A percentile compares a stretch with the other conserved stretches of the same genome.
Conservation (phyloP, 495 filamentous ascomycete genomes). For the Penicillium tannophilum region DNA sequence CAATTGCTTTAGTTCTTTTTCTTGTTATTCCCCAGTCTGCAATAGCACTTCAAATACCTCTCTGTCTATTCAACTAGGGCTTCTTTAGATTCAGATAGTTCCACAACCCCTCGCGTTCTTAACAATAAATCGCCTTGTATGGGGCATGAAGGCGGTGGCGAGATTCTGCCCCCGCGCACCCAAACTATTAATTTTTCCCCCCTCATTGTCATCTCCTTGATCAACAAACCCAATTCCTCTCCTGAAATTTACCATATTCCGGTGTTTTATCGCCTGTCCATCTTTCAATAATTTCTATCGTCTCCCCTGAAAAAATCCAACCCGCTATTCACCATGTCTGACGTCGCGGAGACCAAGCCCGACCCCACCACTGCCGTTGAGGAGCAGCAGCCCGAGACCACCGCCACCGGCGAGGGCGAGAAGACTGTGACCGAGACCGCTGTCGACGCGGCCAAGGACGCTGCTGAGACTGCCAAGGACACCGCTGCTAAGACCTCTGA, state of each 20-base stretch:
- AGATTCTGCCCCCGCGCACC: conserved; percentile 24
- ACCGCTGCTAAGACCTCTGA: conserved; percentile 62
- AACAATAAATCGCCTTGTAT: conserved; percentile 3
- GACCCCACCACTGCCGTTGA: conserved; percentile 51
- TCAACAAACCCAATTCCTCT: conserved; percentile 33
- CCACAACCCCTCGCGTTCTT: conserved; percentile 22
- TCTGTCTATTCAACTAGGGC: not conserved
- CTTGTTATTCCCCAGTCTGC: conserved; percentile 2
- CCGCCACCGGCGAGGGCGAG: conserved; percentile 39
- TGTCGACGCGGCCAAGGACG: conserved; percentile 41
- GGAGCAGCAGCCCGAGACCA: conserved; percentile 41
- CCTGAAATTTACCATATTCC: conserved; percentile 15
- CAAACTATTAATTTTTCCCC: conserved; percentile 37
- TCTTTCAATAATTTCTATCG: conserved; percentile 7
- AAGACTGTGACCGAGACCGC: conserved; percentile 43
- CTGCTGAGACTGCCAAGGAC: conserved; percentile 49
- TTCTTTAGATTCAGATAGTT: not conserved
- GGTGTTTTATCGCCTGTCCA: conserved; percentile 10
- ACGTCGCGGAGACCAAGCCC: conserved; percentile 50
- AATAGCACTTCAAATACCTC: conserved; percentile 12
- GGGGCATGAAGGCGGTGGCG: conserved; percentile 27
- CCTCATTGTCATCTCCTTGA: conserved; percentile 28
- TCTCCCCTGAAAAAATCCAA: not conserved
- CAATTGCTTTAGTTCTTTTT: conserved; percentile 18
- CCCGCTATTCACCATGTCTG: conserved; percentile 44